Evolutionary conservation across 169 alveolate genomes (phyloP).

Genomic region (Eimeria acervulina): DNA sequence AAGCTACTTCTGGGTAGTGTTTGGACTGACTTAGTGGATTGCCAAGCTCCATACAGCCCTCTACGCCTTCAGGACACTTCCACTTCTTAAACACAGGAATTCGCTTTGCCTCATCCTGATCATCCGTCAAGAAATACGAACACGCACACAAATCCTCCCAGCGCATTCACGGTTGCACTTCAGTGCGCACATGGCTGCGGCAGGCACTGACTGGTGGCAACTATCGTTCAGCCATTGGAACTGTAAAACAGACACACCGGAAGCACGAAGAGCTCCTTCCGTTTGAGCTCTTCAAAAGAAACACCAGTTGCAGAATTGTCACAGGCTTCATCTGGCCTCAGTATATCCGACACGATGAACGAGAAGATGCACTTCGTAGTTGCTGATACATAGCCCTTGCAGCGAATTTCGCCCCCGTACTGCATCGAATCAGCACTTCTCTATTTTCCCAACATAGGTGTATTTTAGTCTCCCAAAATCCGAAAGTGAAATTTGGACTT

Average conservation of each 20-base stretch:
- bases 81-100: slow-evolving; percentile 73
- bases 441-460: background rate
- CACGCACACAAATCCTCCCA: background rate
- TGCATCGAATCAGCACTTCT: background rate
- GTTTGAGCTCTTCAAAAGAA: slow-evolving; percentile 26
- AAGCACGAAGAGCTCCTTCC: slow-evolving; percentile 66
- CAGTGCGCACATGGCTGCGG: background rate
- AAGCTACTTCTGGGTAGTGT: background rate
- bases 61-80: slow-evolving; percentile 73
- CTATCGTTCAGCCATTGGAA: background rate
- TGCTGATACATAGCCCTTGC: slow-evolving; percentile 79
- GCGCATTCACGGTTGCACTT: background rate
- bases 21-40: slow-evolving; percentile 67
- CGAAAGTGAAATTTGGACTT: background rate
- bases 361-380: slow-evolving; percentile 77
- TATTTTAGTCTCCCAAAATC: background rate
- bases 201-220: background rate
- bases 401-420: slow-evolving; percentile 79
- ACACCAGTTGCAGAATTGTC: slow-evolving; percentile 81
- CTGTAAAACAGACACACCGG: slow-evolving; percentile 49
- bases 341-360: slow-evolving; percentile 69
- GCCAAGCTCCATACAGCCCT: slow-evolving; percentile 78
- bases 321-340: slow-evolving; percentile 40
- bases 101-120: slow-evolving; percentile 78
- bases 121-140: background rate